These are phyloP conservation scores for Botrytis elliptica DNA, from an alignment of 2,329 filamentous ascomycete species.

Conservation along the genomic window DNA sequence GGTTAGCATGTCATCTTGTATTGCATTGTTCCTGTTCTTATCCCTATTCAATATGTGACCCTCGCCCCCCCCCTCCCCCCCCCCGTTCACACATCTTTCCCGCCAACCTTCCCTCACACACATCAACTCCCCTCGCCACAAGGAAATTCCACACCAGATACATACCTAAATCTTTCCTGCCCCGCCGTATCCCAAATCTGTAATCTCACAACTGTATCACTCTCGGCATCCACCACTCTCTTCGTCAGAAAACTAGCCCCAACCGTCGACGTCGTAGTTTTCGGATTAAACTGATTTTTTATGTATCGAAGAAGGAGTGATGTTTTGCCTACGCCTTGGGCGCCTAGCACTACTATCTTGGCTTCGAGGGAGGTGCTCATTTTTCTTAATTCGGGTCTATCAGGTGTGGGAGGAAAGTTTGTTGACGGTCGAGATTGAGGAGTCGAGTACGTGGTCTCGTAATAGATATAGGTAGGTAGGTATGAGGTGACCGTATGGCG, in stretches of 20 bases:
- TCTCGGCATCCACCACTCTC: conserved; percentile 77
- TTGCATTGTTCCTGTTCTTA: background rate
- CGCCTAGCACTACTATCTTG: conserved; percentile 79
- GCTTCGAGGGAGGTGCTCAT: conserved; percentile 60
- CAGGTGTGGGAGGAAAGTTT: background rate
- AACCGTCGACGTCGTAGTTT: conserved; percentile 59
- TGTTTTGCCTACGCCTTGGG: conserved; percentile 78
- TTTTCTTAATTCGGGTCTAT: background rate
- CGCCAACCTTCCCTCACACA: background rate
- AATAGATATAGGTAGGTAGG: background rate
- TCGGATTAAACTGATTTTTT: conserved; percentile 38
- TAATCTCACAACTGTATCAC: conserved; percentile 81
- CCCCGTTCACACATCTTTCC: background rate
- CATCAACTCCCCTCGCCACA: too few species aligned
- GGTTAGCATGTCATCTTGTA: background rate
- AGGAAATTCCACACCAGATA: background rate
- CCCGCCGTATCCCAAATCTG: conserved; percentile 97
- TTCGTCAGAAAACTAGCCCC: conserved; percentile 80
- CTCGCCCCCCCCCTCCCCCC: background rate
- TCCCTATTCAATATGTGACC: background rate
- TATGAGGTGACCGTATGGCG: background rate
- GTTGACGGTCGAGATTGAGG: background rate
- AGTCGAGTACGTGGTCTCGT: background rate
- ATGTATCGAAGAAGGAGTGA: conserved; percentile 70
- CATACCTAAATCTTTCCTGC: conserved; percentile 81